Evolutionary conservation across 805 yeast species (phyloP).

Genomic region (Ogataea degrootiae): DNA sequence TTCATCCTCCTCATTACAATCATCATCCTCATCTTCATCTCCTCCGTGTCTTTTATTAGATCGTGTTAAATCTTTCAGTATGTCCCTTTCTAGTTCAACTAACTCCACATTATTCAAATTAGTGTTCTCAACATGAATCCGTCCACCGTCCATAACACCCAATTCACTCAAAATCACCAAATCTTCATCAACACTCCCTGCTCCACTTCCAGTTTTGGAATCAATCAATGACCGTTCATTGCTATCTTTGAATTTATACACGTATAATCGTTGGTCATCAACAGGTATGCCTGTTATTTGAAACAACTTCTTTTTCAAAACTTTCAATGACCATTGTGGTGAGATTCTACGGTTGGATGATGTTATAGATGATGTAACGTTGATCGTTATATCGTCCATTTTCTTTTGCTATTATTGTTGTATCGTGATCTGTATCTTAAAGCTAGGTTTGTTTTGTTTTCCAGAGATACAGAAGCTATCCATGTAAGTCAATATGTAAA

Average conservation of each 20-base stretch:
- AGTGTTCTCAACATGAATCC: slow-evolving; percentile 56
- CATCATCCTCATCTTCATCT: slow-evolving; percentile 1
- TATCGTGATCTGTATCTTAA: too few species aligned
- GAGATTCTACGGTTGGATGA: slow-evolving; percentile 67
- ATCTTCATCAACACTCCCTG: slow-evolving; percentile 7
- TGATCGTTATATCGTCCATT: slow-evolving; percentile 37
- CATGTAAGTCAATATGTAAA: too few species aligned
- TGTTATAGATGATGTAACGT: slow-evolving; percentile 60
- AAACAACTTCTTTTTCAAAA: slow-evolving; percentile 54
- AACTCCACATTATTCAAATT: slow-evolving; percentile 46
- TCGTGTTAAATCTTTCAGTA: neutral
- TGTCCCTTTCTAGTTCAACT: slow-evolving; percentile 20
- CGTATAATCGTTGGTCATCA: slow-evolving; percentile 43
- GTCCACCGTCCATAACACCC: slow-evolving; percentile 33
- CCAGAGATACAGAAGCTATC: too few species aligned
- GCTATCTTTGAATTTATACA: slow-evolving; percentile 38
- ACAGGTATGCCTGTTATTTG: slow-evolving; percentile 73
- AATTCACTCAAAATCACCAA: slow-evolving; percentile 22
- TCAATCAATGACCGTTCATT: slow-evolving; percentile 30
- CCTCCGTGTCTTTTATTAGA: neutral
- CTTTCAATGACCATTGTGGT: slow-evolving; percentile 52
- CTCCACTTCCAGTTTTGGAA: neutral
- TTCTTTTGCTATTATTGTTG: neutral
- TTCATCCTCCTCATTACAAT: slow-evolving; percentile 26
- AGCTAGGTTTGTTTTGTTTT: too few species aligned